Base-by-base conservation (phyloP, 257 asterid genomes). In the Nemophila menziesii region DNA sequence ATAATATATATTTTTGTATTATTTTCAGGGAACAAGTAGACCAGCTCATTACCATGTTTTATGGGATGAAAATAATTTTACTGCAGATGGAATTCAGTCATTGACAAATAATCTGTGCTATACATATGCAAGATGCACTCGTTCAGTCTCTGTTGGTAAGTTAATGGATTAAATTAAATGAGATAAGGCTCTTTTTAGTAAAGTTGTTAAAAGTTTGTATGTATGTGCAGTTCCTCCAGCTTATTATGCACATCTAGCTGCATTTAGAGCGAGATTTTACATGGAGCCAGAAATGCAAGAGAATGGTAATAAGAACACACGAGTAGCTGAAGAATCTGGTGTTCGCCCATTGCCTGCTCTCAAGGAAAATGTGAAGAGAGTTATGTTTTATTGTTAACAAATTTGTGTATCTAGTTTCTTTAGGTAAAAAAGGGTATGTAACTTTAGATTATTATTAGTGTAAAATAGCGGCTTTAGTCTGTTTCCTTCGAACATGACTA, bases 41-140 rank as follows among this genome's bases (percentile, higher is more conserved):
- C 98, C 98, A 8, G 98, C 98, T n/a, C 98, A 89, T 54, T 89
- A 89, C 72, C 94, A 84, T 57, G 98, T 89, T 40, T 73, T 89
- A 4, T 89, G 98, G 98, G 98, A 89, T 17, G 98, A 89, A 66
- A 89, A 89, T 71, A 89, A 84, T 58, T 89, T 89, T 50, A 84
- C 93, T 1, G 96, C 98, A 0, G 98, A 89, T 17, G 98, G 93
- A 10, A 89, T 89, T 61, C 98, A 89, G 45, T 84, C 93, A 0
- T 49, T 89, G 74, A 89, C 98, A 1, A 89, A 89, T 70, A 89
- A 89, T 59, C 95, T 89, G 33, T 89, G 98, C 59, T 89, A 89
- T 23, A 89, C 97, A 16, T 89, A 89, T 38, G 97, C 97, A 12
- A 74, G 97, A 51, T 89, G 98, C 75, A 89, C 98, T 0, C 95